Base-by-base conservation (phyloP, 139 green algal genomes). In the Chlorella sorokiniana region DNA sequence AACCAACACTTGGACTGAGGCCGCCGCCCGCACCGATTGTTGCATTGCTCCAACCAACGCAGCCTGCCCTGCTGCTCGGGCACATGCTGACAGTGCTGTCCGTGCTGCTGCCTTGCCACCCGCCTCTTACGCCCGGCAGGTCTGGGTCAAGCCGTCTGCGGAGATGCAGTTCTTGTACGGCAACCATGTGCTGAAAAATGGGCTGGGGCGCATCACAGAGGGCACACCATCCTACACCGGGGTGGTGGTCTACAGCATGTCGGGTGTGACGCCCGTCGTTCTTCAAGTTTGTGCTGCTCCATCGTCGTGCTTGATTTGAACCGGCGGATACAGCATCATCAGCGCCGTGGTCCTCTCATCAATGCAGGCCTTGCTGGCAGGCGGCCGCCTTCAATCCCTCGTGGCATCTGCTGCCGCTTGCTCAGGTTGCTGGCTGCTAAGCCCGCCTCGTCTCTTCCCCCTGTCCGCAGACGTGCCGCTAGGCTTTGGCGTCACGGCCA, bases 131-230 rank as follows among this genome's bases (percentile, higher is more conserved):
- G 48, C 48, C 48, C 48, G 16, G 63, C 90, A 98, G 95, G 90
- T 99, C 10, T 99, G 97, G 97, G 87, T 99, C 48, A 99, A 99
- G 89, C 95, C 97, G 0, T 95, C 94, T 10, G 86, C 93, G 9
- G 97, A 99, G 90, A 98, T 99, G 97, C 91, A 94, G 69, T 99
- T 97, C 79, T 91, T 99, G 81, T 99, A 99, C 77, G 97, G 97
- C 81, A 99, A 99, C 89, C 92, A 99, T 76, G 87, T 99, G 18
- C 79, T 99, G 35, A 99, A 99, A 85, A 93, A 87, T n/a, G 96
- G 97, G 22, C 85, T 99, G 71, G 97, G 93, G 8, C 86, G 96
- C 54, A 99, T 99, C 85, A 99, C 97, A 31, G 97, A 99, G 78
- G 94, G 91, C 90, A 99, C 95, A 18, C 94, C 96, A 8, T 83